A percentile compares a stretch with the other conserved stretches of the same genome.
phyloP scores from a whole-genome alignment of 805 yeast species.

The Candida pseudoglaebosa region DNA sequence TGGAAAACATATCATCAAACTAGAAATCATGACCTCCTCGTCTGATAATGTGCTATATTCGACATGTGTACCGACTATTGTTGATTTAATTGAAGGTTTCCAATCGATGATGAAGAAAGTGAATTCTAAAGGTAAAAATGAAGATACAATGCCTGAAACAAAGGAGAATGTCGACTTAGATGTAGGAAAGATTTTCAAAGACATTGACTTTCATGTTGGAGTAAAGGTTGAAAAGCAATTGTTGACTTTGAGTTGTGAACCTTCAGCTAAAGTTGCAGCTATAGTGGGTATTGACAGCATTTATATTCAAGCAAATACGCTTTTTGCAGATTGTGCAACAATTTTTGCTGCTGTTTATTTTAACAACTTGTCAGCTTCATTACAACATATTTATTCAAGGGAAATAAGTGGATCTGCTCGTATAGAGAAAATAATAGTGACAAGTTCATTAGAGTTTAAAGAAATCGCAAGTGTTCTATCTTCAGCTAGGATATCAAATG shows the following conservation, averaged over 20 bases:
- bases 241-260: slow-evolving; percentile 82
- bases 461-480: slow-evolving; percentile 41
- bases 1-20: slow-evolving; percentile 43
- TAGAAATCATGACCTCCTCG: slow-evolving; percentile 58
- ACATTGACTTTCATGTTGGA: slow-evolving; percentile 59
- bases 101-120: slow-evolving; percentile 44
- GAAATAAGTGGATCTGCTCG: slow-evolving; percentile 75
- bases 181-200: slow-evolving; percentile 39
- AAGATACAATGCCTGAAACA: slow-evolving; percentile 3
- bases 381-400: slow-evolving; percentile 88
- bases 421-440: slow-evolving; percentile 43
- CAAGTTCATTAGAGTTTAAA: slow-evolving; percentile 45
- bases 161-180: slow-evolving; percentile 31
- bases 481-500: slow-evolving; percentile 50
- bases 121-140: slow-evolving; percentile 3
- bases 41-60: slow-evolving; percentile 71
- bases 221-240: slow-evolving; percentile 69
- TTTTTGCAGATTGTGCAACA: slow-evolving; percentile 35
- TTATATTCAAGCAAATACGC: slow-evolving; percentile 53
- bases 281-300: slow-evolving; percentile 70
- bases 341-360: slow-evolving; percentile 46
- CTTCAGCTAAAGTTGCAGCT: slow-evolving; percentile 89
- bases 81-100: slow-evolving; percentile 51
- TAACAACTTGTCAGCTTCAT: slow-evolving; percentile 58
- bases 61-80: slow-evolving; percentile 72